These are phyloP conservation scores for Novymonas esmeraldas DNA, from an alignment of 208 protist genomes.

Conservation along the genomic window DNA sequence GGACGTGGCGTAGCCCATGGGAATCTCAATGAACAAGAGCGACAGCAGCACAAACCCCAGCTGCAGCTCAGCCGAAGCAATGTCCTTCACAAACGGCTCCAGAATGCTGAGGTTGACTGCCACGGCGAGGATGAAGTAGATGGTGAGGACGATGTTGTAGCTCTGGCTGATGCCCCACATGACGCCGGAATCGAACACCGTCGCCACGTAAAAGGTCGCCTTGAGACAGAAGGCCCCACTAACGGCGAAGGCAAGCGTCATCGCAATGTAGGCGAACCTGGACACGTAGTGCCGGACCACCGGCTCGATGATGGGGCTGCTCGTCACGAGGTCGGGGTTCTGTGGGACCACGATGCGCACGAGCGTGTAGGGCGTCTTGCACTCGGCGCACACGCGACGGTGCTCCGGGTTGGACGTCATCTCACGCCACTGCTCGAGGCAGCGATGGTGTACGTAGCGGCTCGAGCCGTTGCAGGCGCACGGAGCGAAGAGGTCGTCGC, in stretches of 20 bases:
- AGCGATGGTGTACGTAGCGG: conserved; percentile 30
- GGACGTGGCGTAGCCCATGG: conserved; percentile 22
- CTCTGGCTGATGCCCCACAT: conserved; percentile 23
- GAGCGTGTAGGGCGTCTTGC: conserved; percentile 34
- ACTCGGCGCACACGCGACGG: conserved; percentile 34
- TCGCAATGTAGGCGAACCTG: neutral
- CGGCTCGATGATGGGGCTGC: conserved; percentile 29
- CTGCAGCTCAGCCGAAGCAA: conserved; percentile 18
- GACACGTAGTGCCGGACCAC: conserved; percentile 23
- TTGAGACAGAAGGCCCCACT: conserved; percentile 26
- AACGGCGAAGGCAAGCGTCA: conserved; percentile 10
- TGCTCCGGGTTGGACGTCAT: conserved; percentile 35
- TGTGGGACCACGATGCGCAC: conserved; percentile 27
- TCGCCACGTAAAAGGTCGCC: conserved; percentile 10
- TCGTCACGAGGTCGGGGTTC: conserved; percentile 19
- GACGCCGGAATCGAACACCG: conserved; percentile 11
- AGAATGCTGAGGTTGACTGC: conserved; percentile 27
- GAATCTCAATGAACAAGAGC: conserved; percentile 26
- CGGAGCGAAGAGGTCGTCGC: conserved; percentile 29
- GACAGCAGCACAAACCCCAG: conserved; percentile 28
- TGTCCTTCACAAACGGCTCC: conserved; percentile 25
- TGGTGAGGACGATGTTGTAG: conserved; percentile 29
- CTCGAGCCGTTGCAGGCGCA: conserved; percentile 36
- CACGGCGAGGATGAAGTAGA: conserved; percentile 22
- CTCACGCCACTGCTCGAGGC: conserved; percentile 32